Evolutionary conservation across 2,329 filamentous ascomycete genomes (phyloP), one percentile per base, ranked within the genome.

Genomic region (Diplodia corticola): DNA sequence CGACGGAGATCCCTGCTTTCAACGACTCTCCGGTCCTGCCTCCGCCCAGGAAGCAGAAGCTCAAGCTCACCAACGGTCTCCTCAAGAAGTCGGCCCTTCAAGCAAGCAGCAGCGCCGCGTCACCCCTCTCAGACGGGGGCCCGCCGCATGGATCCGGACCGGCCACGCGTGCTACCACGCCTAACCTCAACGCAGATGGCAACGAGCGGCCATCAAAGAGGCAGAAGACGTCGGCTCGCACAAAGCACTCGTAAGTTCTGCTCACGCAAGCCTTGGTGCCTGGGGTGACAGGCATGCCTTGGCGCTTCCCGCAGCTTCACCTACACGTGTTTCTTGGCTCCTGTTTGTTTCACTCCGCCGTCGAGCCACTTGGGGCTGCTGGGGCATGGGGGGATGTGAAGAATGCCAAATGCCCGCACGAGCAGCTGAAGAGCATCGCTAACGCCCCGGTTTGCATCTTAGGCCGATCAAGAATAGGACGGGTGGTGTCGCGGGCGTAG

Each of bases 401-500:
- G n/a, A 49, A 10, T 40, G 48, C 44, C 24, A 48, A 48, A 53
- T 46, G 57, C 22, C 17, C 4, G 12, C 4, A 20, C 15, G 40
- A 17, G 20, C 24, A 6, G 22, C 30, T 6, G 33, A 22, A 28
- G 44, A 48, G 20, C 9, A 20, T 48, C 24, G 48, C 64, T 66
- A 66, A 66, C 20, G 48, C 22, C 13, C 61, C 30, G 71, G 59
- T 64, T 73, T 70, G 63, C 69, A 74, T 71, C 69, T 67, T 75
- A 93, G 91, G 70, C 91, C 91, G 51, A 84, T 89, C 77, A 93
- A 93, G 81, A 92, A 90, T 80, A 90, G 89, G 77, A 83, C 84
- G 68, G 86, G 88, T 71, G 86, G 87, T 70, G 85, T 88, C 71
- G 89, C 88, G 75, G 90, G 89, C 73, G 83, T 91, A 75, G 85